Evolutionary conservation across 805 yeast species (phyloP), one percentile per base, ranked within the genome.

Genomic region (Clavispora phyllophila): DNA sequence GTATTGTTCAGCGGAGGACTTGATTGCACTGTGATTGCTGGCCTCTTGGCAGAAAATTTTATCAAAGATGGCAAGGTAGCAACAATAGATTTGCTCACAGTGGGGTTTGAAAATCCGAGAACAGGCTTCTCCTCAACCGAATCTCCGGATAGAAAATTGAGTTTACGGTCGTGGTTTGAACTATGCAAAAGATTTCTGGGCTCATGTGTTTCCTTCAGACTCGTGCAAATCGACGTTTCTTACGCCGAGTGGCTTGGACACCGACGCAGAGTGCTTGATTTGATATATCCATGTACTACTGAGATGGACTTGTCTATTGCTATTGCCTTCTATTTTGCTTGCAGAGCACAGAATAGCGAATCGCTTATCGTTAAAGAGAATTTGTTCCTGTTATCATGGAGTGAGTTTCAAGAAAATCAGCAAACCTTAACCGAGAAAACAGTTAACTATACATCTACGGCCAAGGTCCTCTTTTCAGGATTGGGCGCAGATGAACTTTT

Each of bases 281-380:
- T 91, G 34, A 93, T 93, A 75, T 81, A 72, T 55, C 99, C 99
- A 0, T 79, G 81, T 45, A 73, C 77, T 35, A 89, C 96, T 0
- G 98, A 89, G 49, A 93, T 93, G 98, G 99, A 93, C 61, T 64
- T 89, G 18, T 86, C 96, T 1, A 93, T 93, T 40, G 97, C 97
- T 1, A 79, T 91, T 47, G 99, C 99, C 0, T 93, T 93, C 56
- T 89, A 82, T 58, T 93, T 89, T 66, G 97, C 98, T 0, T 76
- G 96, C 2, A 70, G 78, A 46, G 86, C 56, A 1, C 34, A 27
- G 9, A 5, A 41, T 9, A 42, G 49, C 28, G 34, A 31, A 10
- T 42, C 47, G 3, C 14, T 38, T 13, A 13, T 4, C 12, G 33
- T 48, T 8, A 46, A 42, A 9, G 24, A 41, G 5, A 22, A 20